Evolutionary conservation across 441 rosid species (phyloP).

Genomic region (Populus hybrid): DNA sequence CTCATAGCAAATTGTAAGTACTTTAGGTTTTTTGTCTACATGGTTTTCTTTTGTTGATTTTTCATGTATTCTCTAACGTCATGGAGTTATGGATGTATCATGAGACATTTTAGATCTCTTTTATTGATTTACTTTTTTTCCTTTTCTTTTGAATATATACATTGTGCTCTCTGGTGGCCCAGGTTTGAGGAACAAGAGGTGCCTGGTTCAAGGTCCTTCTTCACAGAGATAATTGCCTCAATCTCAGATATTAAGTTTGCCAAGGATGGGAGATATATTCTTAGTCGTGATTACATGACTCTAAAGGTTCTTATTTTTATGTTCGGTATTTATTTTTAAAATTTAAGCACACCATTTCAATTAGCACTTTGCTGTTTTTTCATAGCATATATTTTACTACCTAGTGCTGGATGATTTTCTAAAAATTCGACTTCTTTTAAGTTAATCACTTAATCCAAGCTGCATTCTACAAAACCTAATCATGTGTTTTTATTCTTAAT

Average conservation of each 20-base stretch:
- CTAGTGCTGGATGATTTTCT: background rate
- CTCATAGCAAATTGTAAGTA: conserved; percentile 51
- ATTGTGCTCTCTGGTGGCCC: conserved; percentile 14
- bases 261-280: conserved; percentile 79
- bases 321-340: background rate
- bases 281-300: conserved; percentile 97
- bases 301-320: conserved; percentile 55
- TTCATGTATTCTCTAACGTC: background rate
- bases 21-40: background rate
- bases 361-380: background rate
- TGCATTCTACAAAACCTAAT: background rate
- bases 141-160: background rate
- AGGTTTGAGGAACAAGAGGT: conserved; percentile 90
- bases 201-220: conserved; percentile 80
- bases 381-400: background rate
- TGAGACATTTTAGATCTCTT: background rate
- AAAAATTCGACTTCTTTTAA: background rate
- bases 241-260: conserved; percentile 89
- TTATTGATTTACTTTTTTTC: background rate
- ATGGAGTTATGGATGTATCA: background rate
- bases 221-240: conserved; percentile 97
- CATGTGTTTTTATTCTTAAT: background rate
- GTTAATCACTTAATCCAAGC: background rate
- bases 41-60: background rate
- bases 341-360: background rate